Base-by-base conservation (phyloP, 1,139 yeast species). In the Kluyveromyces sp. region DNA sequence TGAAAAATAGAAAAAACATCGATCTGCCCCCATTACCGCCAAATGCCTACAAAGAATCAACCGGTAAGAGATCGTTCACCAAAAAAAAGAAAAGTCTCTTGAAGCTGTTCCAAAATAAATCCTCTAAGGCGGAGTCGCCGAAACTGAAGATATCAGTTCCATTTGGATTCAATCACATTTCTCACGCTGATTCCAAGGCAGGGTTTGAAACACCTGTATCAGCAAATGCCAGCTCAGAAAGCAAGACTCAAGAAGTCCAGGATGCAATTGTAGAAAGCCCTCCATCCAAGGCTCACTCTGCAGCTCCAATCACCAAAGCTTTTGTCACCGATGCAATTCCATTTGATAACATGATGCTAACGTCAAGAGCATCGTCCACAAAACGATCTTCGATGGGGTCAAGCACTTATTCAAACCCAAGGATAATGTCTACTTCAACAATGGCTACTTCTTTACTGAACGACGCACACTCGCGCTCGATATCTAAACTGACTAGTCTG, bases 11-110 rank as follows among this genome's bases (percentile, higher is more conserved):
- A 40, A 55, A 56, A 35, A 63, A 60, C 33, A 61, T 66, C 13
- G 58, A 57, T 19, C 49, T 64, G 11, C 66, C 66, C 7, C 66
- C 69, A 11, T 48, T 64, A 33, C 60, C 61, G 4, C 62, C 63
- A 37, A 49, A 61, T 2, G 54, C 60, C 3, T 60, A 46, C 45
- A 32, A 39, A 12, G 40, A 40, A 26, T 35, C 40, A 15, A 26
- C 39, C 11, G 19, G 36, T 15, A 25, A 28, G 17, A 32, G 39
- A 25, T 43, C 41, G 13, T 43, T 46, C 33, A 43, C 34, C 33
- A 41, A 40, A 42, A 42, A 40, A 34, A 43, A 49, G 38, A 54
- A 51, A 43, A 53, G 47, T 20, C 48, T 48, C 15, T 46, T 64
- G 15, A 53, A 51, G 16, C 48, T 61, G 17, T 62, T 64, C 45